These are phyloP conservation scores for Diaporthe citrichinensis DNA, from an alignment of 2,329 filamentous ascomycete genomes.

Conservation along the genomic window DNA sequence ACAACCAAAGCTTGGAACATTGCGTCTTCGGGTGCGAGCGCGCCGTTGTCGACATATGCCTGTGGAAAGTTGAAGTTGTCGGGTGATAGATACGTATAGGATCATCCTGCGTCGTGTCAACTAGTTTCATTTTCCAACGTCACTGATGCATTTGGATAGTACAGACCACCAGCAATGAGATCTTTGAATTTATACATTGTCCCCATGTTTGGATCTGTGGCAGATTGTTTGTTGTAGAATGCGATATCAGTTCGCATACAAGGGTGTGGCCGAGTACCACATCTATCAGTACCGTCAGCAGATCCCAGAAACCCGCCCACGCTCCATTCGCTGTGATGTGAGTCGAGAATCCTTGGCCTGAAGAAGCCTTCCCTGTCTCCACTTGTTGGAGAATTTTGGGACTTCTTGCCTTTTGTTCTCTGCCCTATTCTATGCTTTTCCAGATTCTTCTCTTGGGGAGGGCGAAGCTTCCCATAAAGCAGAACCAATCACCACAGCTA, in stretches of 20 bases:
- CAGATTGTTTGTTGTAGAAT: slow-evolving; percentile 20
- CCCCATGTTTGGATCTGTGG: neutral
- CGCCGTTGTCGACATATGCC: slow-evolving; percentile 52
- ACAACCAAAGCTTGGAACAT: slow-evolving; percentile 53
- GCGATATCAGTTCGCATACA: neutral
- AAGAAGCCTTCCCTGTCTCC: neutral
- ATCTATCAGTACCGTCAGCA: neutral
- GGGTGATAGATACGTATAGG: slow-evolving; percentile 60
- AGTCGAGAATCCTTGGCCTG: neutral
- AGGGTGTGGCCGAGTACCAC: neutral
- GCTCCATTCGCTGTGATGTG: too few relatives aligned
- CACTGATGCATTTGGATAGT: neutral
- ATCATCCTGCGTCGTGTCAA: slow-evolving; percentile 47
- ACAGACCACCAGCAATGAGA: neutral
- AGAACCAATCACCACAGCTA: neutral
- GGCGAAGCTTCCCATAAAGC: neutral
- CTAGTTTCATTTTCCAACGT: neutral
- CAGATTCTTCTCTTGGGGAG: neutral
- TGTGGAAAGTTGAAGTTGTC: slow-evolving; percentile 57
- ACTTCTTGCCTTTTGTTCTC: neutral
- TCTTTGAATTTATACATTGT: neutral
- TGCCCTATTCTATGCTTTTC: neutral
- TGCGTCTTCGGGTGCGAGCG: slow-evolving; percentile 55
- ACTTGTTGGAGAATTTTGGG: neutral
- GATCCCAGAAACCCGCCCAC: neutral